Evolutionary conservation across 371 early-diverging fungal genomes (phyloP), one percentile per base, ranked within the genome.

Genomic region (Apophysomyces trapeziformis): DNA sequence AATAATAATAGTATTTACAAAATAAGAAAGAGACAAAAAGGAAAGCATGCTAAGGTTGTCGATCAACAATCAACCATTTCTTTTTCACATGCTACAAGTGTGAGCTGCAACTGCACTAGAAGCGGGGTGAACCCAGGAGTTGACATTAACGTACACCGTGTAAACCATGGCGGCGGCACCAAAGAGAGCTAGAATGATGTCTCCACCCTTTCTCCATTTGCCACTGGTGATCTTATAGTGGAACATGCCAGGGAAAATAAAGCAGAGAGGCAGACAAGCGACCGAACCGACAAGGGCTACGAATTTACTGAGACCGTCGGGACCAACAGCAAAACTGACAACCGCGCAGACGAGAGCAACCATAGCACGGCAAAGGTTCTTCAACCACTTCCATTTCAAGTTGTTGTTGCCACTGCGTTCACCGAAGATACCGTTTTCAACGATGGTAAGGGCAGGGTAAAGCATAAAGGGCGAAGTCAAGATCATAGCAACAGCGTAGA

Each of bases 401-500:
- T 54, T 61, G 7, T 38, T 8, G 12, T 70, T 61, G 5, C 84
- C 88, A 35, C 79, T 73, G 13, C 75, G 77, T 1, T 44, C 58
- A 26, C 78, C 75, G 64, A 76, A 85, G 57, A 84, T 39, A 60
- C 76, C 79, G 13, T 78, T 76, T 70, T 94, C 95, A 41, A 90
- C 60, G 64, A 93, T 92, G 45, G 83, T 77, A 58, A 90, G 81
- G 12, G 90, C 87, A 6, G 95, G 93, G 61, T 90, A 93, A 38
- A 92, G 74, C 71, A 87, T 85, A 62, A 96, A 75, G 1, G 96
- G 96, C 58, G 88, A 88, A 6, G 90, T 86, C 37, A 92, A 78
- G 65, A 92, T 84, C 70, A 94, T 92, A 64, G 93, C 93, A 21
- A 91, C 62, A 11, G 90, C 89, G 72, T 93, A 94, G 7, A 92